Base-by-base conservation (phyloP, 2,329 filamentous ascomycete genomes). In the Cadophora malorum region DNA sequence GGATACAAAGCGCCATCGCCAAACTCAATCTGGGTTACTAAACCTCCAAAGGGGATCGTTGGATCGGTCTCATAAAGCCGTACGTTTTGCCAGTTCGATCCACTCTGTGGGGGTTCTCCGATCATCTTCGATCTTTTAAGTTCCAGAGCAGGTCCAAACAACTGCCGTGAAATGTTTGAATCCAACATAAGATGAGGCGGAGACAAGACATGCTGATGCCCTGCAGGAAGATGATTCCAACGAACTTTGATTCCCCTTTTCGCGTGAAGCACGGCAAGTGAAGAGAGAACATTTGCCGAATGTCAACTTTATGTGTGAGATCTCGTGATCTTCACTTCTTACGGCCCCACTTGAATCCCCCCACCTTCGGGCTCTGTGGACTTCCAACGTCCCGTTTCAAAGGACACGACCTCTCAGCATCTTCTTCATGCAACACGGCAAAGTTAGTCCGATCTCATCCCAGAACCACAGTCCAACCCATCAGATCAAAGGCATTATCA, bases 241-340 rank as follows among this genome's bases (percentile, higher is more conserved):
- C 38, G 45, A 61, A 62, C 38, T 33, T 31, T 62, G 45, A 49
- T 49, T n/a, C 41, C 25, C 53, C 21, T 21, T 50, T 62, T 50
- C 7, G 14, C 25, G 23, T 23, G 45, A 41, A 33, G 25, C 23
- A 33, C 64, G 64, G 64, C 58, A 66, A 66, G 35, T 66, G 64
- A 56, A n/a, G 31, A 19, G 16, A 12, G 25, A 49, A 12, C 47
- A 60, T 45, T 47, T 66, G 64, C 64, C 64, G 64, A 66, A 58
- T 12, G 21, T 62, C 45, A 41, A 62, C n/a, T 35, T 33, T 49
- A 9, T 7, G 25, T 31, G 21, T 21, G 16, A 8, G 41, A 19
- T 41, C 49, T n/a, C 64, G 56, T 61, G 55, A 66, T 45, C 25
- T 41, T 38, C 45, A 59, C 38, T 49, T 49, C n/a, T 49, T 10